Conservation (phyloP, 2,329 filamentous ascomycete genomes). For the Clarireedia hainanense region DNA sequence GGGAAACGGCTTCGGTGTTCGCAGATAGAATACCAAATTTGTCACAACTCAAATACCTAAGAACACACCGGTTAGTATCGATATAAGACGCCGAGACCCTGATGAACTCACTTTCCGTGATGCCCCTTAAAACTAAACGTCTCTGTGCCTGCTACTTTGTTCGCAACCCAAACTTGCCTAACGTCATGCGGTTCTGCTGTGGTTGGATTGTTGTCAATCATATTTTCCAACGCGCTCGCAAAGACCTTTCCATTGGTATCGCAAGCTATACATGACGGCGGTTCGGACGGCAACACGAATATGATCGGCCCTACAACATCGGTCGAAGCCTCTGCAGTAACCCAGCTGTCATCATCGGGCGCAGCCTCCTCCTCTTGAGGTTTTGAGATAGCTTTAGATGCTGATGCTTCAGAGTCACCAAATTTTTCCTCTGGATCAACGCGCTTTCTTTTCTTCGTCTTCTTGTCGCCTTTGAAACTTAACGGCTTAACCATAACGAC, state of each 20-base stretch:
- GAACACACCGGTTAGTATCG: background rate
- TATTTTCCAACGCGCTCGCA: constrained; percentile 73
- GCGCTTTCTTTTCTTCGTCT: constrained; percentile 85
- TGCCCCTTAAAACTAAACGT: constrained; percentile 81
- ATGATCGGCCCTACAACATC: constrained; percentile 80
- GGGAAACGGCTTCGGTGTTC: constrained; percentile 71
- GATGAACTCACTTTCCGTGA: constrained; percentile 61
- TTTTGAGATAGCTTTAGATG: constrained; percentile 18
- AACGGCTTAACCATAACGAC: constrained; percentile 76
- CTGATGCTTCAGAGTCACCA: constrained; percentile 25
- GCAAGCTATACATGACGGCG: constrained; percentile 69
- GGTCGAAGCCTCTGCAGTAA: constrained; percentile 64
- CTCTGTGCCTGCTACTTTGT: constrained; percentile 73
- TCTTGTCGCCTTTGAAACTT: constrained; percentile 95
- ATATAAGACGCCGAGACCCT: background rate
- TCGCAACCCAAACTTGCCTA: constrained; percentile 90
- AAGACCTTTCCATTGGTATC: constrained; percentile 86
- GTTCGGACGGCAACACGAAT: constrained; percentile 70
- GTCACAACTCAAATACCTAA: constrained; percentile 77
- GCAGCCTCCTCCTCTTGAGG: constrained; percentile 17
- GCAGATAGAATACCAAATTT: constrained; percentile 73
- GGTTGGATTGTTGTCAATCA: constrained; percentile 72
- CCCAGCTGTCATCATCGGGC: constrained; percentile 76
- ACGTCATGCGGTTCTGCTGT: constrained; percentile 95
- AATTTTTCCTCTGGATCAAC: constrained; percentile 38